Conservation (phyloP, 768 basidiomycete genomes). For the Boletus eberwhitei region DNA sequence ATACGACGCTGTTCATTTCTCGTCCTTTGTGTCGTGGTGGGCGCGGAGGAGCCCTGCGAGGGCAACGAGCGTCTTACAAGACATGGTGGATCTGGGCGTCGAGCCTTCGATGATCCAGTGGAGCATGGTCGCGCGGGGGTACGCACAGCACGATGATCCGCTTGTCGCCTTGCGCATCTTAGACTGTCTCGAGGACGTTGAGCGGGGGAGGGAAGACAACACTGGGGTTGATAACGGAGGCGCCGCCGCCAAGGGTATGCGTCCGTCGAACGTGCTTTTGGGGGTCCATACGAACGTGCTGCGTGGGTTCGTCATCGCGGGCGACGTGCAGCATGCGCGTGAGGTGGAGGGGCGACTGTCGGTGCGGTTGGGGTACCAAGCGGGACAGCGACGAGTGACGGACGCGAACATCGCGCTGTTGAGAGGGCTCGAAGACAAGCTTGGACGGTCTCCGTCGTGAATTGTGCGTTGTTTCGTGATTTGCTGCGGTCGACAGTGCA, state of each 20-base stretch:
- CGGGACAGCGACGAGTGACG: conserved; percentile 22
- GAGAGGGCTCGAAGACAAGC: conserved; percentile 15
- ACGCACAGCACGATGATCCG: conserved; percentile 39
- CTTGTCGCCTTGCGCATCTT: conserved; percentile 40
- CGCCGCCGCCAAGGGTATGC: neutral
- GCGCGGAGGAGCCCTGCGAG: conserved; percentile 26
- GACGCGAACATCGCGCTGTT: conserved; percentile 22
- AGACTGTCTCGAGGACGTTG: conserved; percentile 36
- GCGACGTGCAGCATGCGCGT: conserved; percentile 28
- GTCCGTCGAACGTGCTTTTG: conserved; percentile 16
- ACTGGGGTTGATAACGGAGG: neutral
- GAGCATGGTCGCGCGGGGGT: conserved; percentile 47
- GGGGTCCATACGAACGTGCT: conserved; percentile 39
- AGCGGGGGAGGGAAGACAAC: neutral
- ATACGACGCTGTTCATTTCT: conserved; percentile 44
- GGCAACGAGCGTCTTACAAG: conserved; percentile 43
- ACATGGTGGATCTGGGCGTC: conserved; percentile 50
- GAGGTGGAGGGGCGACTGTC: conserved; percentile 30
- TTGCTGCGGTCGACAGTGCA: neutral
- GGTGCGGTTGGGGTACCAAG: conserved; percentile 20
- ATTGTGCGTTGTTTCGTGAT: neutral
- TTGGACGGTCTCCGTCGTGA: neutral
- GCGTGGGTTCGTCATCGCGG: conserved; percentile 35
- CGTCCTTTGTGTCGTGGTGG: conserved; percentile 48
- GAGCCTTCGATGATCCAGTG: conserved; percentile 45